These are phyloP conservation scores for Boletus huronensis DNA, from an alignment of 768 basidiomycete genomes.

Conservation along the genomic window DNA sequence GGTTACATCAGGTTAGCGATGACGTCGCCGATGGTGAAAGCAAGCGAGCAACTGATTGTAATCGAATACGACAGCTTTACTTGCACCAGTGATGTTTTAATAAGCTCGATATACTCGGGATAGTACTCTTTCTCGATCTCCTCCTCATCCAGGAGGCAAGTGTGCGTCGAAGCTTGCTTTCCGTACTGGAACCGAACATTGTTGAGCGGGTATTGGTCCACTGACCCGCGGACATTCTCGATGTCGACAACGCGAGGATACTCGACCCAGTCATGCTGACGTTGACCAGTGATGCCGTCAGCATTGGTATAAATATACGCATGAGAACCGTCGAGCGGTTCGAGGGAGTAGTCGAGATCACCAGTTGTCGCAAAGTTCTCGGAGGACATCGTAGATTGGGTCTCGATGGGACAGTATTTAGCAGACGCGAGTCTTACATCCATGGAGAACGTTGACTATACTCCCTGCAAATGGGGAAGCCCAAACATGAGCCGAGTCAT, in stretches of 20 bases:
- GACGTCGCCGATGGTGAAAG: not conserved
- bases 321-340: not conserved
- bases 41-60: not conserved
- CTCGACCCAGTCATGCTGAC: not conserved
- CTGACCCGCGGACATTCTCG: not conserved
- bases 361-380: not conserved
- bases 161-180: not conserved
- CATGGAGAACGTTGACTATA: not conserved
- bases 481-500: not conserved
- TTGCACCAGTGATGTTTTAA: not conserved
- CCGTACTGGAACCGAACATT: not conserved
- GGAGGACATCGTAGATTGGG: not conserved
- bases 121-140: not conserved
- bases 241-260: not conserved
- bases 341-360: not conserved
- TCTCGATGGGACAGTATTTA: not conserved
- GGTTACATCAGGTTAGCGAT: not conserved
- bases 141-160: not conserved
- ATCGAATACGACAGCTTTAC: not conserved
- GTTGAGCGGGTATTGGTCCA: not conserved
- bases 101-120: not conserved
- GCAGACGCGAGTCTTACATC: not conserved
- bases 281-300: not conserved
- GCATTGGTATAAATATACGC: not conserved
- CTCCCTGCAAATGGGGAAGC: not conserved